Evolutionary conservation across 2,329 filamentous ascomycete species (phyloP), one percentile per base, ranked within the genome.

Genomic region (Pleochaeta shiraiana): DNA sequence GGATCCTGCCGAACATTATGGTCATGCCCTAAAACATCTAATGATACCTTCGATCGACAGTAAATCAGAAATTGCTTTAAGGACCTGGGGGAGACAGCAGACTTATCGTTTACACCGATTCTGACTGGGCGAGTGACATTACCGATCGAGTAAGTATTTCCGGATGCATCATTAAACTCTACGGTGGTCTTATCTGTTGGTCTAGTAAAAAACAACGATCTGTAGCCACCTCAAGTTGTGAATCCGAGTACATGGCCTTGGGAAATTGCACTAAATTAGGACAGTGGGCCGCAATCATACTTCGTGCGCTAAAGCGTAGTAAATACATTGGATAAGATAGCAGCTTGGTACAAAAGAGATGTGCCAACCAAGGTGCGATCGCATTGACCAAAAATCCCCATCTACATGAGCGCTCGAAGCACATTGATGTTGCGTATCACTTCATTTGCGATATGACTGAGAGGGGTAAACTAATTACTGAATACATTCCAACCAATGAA

Each of bases 121-220:
- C 59, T 24, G 59, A 62, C n/a, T 62, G 59, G 59, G 33, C 59
- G 16, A 19, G 59, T 24, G 34, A 43, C 43, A 53, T 11, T 14
- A 28, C 19, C 30, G 64, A 62, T n/a, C 7, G 59, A 14, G 19
- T 12, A 59, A 59, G 55, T 33, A n/a, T 59, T 30, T 59, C 55
- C 26, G 55, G 30, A 12, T 12, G 55, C 12, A 30, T 59, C 30
- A 16, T n/a, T 33, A 59, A 12, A 31, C 21, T 59, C 19, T 59
- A 62, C 28, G 59, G 59, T 21, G 31, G 59, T 16, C 59, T n/a
- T 4, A 62, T 62, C n/a, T 26, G 33, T 4, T 62, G 59, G n/a
- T 62, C 33, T n/a, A 62, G 59, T 62, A 62, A 43, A 24, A 62
- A 62, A 62, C 33, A 39, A 62, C 31, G 33, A 37, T 34, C 33